Evolutionary conservation across 768 basidiomycete genomes (phyloP), one percentile per base, ranked within the genome.

Genomic region (Heimioporus sp.): DNA sequence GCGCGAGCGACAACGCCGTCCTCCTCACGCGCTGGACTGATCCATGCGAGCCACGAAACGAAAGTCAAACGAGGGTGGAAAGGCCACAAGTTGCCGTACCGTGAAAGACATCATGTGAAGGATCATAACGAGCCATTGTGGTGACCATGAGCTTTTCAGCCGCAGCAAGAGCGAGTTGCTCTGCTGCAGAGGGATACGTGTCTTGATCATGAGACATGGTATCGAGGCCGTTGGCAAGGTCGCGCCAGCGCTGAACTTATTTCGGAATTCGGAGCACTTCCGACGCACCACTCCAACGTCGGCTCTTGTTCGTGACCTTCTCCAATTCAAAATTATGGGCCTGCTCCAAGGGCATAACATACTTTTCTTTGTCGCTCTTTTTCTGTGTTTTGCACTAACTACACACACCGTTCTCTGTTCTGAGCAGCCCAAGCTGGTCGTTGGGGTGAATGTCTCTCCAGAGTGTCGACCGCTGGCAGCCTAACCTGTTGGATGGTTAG

Each of bases 11-110:
- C 24, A 95, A 60, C 2, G 92, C 90, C 1, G 87, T 89, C 59
- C 77, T 83, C 48, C 92, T 75, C 24, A 96, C 92, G 55, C 93
- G 86, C 58, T 87, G 77, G 10, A 95, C 92, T 93, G 62, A 51
- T 32, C 30, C n/a, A 34, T 32, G 17, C 17, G n/a, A 34, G 9
- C 16, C 12, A n/a, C 36, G 38, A 11, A 34, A 41, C 20, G 12
- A 16, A 16, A 48, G 24, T 54, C 53, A 58, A 34, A 43, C 12
- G 12, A 32, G 28, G 49, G 20, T 2, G 30, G 43, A 36, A 21
- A n/a, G 37, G 16, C n/a, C 35, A 37, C 44, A 40, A 16, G 38
- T 19, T 64, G 12, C 30, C 80, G 64, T 55, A 88, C 89, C 89
- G 63, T 92, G 90, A 55, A 80, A 84, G 46, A 76, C 78, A 66